Base-by-base conservation (phyloP, 805 yeast genomes). In the Cyberlindnera xishuangbannaensis region DNA sequence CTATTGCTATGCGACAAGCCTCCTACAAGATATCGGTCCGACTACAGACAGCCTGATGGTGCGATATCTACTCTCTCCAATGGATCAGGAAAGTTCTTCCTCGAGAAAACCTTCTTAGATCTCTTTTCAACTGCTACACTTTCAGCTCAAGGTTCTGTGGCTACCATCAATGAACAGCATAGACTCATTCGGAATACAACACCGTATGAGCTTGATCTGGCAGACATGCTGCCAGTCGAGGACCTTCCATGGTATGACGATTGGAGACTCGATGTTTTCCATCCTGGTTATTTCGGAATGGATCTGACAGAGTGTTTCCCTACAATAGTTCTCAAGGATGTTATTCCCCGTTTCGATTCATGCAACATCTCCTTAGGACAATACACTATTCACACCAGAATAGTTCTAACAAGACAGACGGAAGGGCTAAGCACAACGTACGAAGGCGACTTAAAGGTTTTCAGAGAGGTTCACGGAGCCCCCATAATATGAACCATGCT, bases 201-300 rank as follows among this genome's bases (percentile, higher is more conserved):
- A 8, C 26, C 26, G n/a, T 24, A 12, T 8, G 26, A 24, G 13
- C 15, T 24, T 24, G 26, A 24, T 13, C 15, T 24, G 9, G 26
- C 26, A 7, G 14, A 24, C 26, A 8, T 13, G 15, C 15, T 24
- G 9, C 26, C 26, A 24, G 13, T 15, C 7, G 9, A 8, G 14
- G 26, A 24, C 7, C n/a, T 24, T 11, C 26, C 26, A 24, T 24
- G 26, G 26, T 24, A 24, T 13, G 22, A 11, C 22, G 26, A 24
- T 24, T 8, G 9, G n/a, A 24, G 15, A 11, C 15, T 24, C 8
- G 26, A 24, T 11, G n/a, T 13, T n/a, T 13, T 9, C n/a, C 15
- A 24, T 24, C 26, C 26, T 7, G 26, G 14, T 10, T 12, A 12
- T 8, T 24, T 9, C 15, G n/a, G 14, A 10, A 13, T 24, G 15